Evolutionary conservation across 257 asterid species (phyloP).

Genomic region (Plectranthus barbatus): DNA sequence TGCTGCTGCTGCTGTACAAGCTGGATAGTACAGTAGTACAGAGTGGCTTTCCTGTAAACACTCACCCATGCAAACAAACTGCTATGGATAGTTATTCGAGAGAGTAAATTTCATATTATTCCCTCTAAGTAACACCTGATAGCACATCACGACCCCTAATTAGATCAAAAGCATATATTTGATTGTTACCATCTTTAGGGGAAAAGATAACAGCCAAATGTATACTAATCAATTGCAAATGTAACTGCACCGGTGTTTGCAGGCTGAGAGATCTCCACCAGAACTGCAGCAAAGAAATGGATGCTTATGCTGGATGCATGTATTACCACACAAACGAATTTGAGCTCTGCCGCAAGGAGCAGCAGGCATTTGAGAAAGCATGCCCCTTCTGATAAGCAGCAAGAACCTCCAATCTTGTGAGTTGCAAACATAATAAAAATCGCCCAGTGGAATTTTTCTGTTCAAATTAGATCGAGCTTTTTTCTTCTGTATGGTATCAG

Average conservation of each 20-base stretch:
- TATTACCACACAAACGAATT: constrained; percentile 87
- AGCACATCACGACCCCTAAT: neutral
- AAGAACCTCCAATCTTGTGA: constrained; percentile 11
- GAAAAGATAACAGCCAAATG: neutral
- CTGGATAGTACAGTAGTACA: neutral
- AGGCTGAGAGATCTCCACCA: constrained; percentile 87
- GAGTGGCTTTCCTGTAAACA: neutral
- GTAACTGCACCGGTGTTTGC: constrained; percentile 9
- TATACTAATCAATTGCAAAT: neutral
- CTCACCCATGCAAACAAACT: neutral
- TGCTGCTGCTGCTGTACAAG: neutral
- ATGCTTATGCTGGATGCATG: constrained; percentile 91
- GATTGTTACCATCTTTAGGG: neutral
- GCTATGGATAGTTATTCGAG: neutral
- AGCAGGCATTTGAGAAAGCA: constrained; percentile 73
- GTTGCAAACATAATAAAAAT: constrained; percentile 11
- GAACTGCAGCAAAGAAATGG: constrained; percentile 81
- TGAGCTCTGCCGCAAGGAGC: constrained; percentile 90
- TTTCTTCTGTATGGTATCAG: constrained; percentile 2
- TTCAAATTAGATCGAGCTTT: neutral
- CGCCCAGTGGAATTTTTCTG: neutral
- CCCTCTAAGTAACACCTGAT: neutral
- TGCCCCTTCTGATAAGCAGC: constrained; percentile 43
- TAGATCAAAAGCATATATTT: neutral
- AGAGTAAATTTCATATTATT: neutral